Evolutionary conservation across 202 grass and related monocot genomes (phyloP), one percentile per base, ranked within the genome.

Genomic region (Saccharum hybrid): DNA sequence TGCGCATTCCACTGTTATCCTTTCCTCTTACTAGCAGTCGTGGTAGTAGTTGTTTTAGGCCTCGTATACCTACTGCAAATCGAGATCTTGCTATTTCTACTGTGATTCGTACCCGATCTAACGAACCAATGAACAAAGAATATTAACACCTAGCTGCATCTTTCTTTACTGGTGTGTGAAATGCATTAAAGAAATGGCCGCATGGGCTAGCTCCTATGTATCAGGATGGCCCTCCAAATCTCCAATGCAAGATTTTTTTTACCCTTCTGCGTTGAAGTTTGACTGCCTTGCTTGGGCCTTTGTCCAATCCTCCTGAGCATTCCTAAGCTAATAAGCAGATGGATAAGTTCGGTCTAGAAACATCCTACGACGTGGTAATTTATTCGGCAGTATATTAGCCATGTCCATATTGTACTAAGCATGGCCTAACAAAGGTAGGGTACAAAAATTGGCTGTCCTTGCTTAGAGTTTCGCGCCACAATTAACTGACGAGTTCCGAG

Each of bases 401-500:
- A 72, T 76, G 31, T 72, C 45, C 45, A 48, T 45, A 66, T 33
- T 60, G 5, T 31, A 69, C 10, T 49, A 45, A 82, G 4, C 46
- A 49, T 71, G 51, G 56, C 8, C 23, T 31, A 38, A 38, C 41
- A 13, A 43, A 46, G 5, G 18, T 16, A 10, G 7, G 5, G 6
- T 49, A 60, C 76, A 72, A 63, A 46, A 16, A 68, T 33, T 56
- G 51, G 9, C 15, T 82, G 78, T 68, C 79, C 78, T 78, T 31
- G 31, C 39, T 68, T 73, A 54, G 78, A 67, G 36, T 48, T 74
- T n/a, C 81, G 73, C 2, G 4, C 21, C 46, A 63, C 0, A 15
- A 54, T 79, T 83, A 79, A 22, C 75, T 78, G 36, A 59, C 61
- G 74, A 79, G 28, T 72, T 78, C 48, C 78, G 78, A 48, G 59